These are phyloP conservation scores for Pontederia paniculata DNA, from an alignment of 176 grass and related monocot genomes.

Conservation along the genomic window DNA sequence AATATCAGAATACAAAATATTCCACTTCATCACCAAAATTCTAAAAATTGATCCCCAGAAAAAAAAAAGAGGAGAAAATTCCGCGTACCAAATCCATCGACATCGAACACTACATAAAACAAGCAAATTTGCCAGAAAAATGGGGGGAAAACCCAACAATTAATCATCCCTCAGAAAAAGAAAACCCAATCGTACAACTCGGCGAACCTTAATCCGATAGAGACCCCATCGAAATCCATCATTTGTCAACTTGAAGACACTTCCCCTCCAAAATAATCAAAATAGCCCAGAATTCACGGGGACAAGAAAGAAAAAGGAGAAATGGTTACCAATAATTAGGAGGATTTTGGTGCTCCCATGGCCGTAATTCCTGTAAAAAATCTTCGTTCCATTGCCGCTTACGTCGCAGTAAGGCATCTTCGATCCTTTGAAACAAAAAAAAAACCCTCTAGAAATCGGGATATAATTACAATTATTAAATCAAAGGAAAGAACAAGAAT, in stretches of 20 bases:
- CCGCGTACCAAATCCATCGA: not conserved
- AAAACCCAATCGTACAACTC: too few relatives aligned
- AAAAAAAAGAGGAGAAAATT: not conserved
- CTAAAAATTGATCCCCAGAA: not conserved
- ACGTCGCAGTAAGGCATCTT: conserved; percentile 56
- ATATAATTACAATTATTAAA: not conserved
- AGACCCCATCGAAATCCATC: too few relatives aligned
- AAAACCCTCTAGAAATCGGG: not conserved
- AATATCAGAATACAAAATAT: not conserved
- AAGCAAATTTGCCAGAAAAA: not conserved
- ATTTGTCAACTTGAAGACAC: too few relatives aligned
- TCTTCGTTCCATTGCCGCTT: conserved; percentile 21
- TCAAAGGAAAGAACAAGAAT: not conserved
- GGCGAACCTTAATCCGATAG: too few relatives aligned
- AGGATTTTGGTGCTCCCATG: conserved; percentile 56
- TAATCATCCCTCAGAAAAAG: too few relatives aligned
- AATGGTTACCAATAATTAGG: conserved; percentile 46
- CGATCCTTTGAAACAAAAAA: not conserved
- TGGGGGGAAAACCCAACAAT: too few relatives aligned
- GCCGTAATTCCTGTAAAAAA: conserved; percentile 65
- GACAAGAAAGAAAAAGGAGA: not conserved
- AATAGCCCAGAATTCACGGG: not conserved
- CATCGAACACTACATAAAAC: not conserved
- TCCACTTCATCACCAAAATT: not conserved
- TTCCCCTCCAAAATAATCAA: too few relatives aligned